Percentiles rank a stretch among this genome's conserved stretches.
Conservation (phyloP, 148 eudicot species). For the Hydrangea macrophylla region DNA sequence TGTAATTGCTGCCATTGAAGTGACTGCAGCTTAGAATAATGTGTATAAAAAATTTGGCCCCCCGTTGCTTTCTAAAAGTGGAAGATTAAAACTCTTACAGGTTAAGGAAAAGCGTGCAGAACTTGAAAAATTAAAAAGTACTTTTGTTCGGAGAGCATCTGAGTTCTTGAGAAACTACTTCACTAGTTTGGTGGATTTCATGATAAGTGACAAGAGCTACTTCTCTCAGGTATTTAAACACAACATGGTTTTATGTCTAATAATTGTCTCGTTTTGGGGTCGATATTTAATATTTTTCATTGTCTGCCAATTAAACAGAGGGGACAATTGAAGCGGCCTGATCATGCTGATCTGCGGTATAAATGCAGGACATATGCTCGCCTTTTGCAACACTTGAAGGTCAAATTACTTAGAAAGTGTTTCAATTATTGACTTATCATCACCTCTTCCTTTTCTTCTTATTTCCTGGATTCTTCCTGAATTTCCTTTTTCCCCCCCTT, state of each 20-base stretch:
- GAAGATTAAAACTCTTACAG: slow-evolving; percentile 30
- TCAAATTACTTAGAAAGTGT: slow-evolving; percentile 15
- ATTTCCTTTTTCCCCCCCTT: not conserved
- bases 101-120: slow-evolving; percentile 84
- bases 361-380: slow-evolving; percentile 99
- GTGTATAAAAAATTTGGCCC: not conserved
- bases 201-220: slow-evolving; percentile 92
- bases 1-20: slow-evolving; percentile 1
- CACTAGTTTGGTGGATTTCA: slow-evolving; percentile 90
- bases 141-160: slow-evolving; percentile 86
- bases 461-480: slow-evolving; percentile 9
- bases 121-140: slow-evolving; percentile 66
- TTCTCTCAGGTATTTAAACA: slow-evolving; percentile 73
- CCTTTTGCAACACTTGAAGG: slow-evolving; percentile 93
- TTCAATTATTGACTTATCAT: not conserved
- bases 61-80: slow-evolving; percentile 9
- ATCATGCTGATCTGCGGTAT: slow-evolving; percentile 93
- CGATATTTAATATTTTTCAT: slow-evolving; percentile 7
- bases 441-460: slow-evolving; percentile 10
- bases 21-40: not conserved
- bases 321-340: slow-evolving; percentile 93
- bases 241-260: slow-evolving; percentile 7
- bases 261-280: not conserved
- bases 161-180: slow-evolving; percentile 85
- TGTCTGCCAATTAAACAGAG: slow-evolving; percentile 46